Base-by-base conservation (phyloP, 1,284 basidiomycete species). In the Hypsizygus ulmarius region DNA sequence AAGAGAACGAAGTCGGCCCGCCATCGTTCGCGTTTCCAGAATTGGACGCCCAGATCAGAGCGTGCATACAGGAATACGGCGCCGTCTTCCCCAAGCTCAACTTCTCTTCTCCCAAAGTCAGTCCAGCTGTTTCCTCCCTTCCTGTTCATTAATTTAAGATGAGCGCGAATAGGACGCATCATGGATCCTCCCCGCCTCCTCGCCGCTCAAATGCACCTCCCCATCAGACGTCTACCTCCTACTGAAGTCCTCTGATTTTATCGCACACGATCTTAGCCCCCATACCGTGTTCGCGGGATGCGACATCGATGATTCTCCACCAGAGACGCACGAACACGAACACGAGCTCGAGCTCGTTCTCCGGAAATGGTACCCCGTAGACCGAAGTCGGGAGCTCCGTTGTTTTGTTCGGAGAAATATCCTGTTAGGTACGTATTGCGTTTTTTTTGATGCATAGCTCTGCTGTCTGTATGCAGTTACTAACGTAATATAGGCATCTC, bases 41-140 rank as follows among this genome's bases (percentile, higher is more conserved):
- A 47, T 69, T 97, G 14, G 93, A 95, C 59, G 67, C 70, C 5
- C 72, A 74, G 51, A 95, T 98, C 53, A 72, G 90, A 39, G 63
- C 70, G 6, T 80, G 78, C n/a, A 73, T 98, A 10, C 59, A 68
- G 19, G 69, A 79, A 49, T 95, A 93, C 55, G 87, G 82, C 1
- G 84, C 88, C 2, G 87, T 97, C 6, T 98, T 99, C 61, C 94
- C 96, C 0, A 99, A 99, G 65, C 79, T 97, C 43, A 97, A 96
- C 62, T 96, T 94, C 71, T 92, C 93, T 3, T 86, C 90, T 12
- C 93, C 93, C 21, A 86, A 87, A 71, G 93, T 90, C 56, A 44
- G 74, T 63, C 18, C 12, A 16, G 8, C 18, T n/a, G 32, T 39
- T 18, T 12, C 9, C 16, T 30, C 29, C 16, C 6, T 2, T 12